Evolutionary conservation across 2,329 filamentous ascomycete genomes (phyloP).

Genomic region (Mycocentrospora acerina): DNA sequence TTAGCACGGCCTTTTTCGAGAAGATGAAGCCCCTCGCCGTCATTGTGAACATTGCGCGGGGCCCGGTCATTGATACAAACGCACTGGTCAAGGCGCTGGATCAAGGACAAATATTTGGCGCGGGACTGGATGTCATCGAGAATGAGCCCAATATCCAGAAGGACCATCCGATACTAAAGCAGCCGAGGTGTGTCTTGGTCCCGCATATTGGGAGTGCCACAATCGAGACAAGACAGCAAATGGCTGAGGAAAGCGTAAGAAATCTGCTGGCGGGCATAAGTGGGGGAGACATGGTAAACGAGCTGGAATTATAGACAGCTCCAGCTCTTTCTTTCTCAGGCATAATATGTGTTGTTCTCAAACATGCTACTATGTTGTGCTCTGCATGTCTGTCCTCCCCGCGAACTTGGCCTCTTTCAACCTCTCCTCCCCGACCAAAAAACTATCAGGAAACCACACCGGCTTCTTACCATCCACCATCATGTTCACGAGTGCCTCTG

Average conservation of each 20-base stretch:
- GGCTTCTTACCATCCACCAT: constrained; percentile 43
- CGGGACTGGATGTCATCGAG: constrained; percentile 59
- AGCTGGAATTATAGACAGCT: constrained; percentile 40
- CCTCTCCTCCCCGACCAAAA: constrained; percentile 51
- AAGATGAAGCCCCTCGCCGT: constrained; percentile 56
- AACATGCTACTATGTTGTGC: no score
- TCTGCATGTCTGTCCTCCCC: constrained; percentile 29
- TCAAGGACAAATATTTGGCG: constrained; percentile 53
- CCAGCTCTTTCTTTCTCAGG: no score
- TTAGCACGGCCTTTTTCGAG: constrained; percentile 40
- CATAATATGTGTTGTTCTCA: no score
- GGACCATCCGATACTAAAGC: constrained; percentile 51
- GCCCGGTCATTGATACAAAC: constrained; percentile 57
- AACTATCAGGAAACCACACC: constrained; percentile 58
- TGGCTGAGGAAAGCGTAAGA: constrained; percentile 59
- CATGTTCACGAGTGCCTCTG: constrained; percentile 59
- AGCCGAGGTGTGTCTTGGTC: constrained; percentile 54
- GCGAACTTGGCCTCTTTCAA: constrained; percentile 30
- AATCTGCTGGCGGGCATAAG: constrained; percentile 48
- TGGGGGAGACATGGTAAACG: constrained; percentile 32
- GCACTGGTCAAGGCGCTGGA: constrained; percentile 55
- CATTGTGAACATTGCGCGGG: constrained; percentile 59
- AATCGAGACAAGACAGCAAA: constrained; percentile 58
- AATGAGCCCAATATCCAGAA: constrained; percentile 52
- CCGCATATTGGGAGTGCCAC: constrained; percentile 62